Conservation (phyloP, 805 yeast genomes). For the Isabelozyma gotoi region DNA sequence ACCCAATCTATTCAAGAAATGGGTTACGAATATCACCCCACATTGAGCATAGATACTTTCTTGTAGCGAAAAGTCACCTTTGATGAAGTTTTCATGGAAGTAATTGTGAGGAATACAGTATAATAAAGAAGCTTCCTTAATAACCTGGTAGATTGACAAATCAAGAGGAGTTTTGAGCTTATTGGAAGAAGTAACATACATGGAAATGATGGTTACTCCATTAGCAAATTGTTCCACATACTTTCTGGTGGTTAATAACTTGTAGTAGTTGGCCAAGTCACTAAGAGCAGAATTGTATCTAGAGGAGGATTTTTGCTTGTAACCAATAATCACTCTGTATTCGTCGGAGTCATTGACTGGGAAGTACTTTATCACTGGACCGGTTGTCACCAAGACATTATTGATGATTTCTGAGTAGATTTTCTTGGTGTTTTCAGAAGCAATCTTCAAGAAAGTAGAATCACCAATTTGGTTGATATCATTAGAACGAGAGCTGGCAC, state of each 20-base stretch:
- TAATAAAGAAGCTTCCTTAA: conserved; percentile 89
- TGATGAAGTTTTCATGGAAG: conserved; percentile 71
- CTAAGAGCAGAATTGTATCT: conserved; percentile 85
- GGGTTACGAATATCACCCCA: conserved; percentile 89
- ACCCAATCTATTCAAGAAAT: conserved; percentile 91
- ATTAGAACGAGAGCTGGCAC: conserved; percentile 16
- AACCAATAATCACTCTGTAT: conserved; percentile 86
- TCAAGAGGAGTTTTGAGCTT: conserved; percentile 58
- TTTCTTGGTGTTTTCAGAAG: conserved; percentile 75
- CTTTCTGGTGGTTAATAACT: conserved; percentile 79
- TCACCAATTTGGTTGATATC: conserved; percentile 75
- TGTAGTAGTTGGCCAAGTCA: conserved; percentile 85
- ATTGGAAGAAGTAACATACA: conserved; percentile 70
- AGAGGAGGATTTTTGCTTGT: conserved; percentile 78
- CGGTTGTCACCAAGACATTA: conserved; percentile 71
- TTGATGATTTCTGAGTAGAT: conserved; percentile 72
- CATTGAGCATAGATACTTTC: conserved; percentile 94
- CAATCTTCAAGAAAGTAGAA: conserved; percentile 70
- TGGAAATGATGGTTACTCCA: conserved; percentile 81
- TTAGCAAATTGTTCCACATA: conserved; percentile 93
- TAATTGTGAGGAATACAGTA: conserved; percentile 88
- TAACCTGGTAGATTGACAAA: conserved; percentile 81
- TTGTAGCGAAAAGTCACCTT: conserved; percentile 82
- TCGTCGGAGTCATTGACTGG: conserved; percentile 79
- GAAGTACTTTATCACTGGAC: conserved; percentile 89